These are phyloP conservation scores for Ophiostoma quercus DNA, from an alignment of 2,329 filamentous ascomycete genomes.

Conservation along the genomic window DNA sequence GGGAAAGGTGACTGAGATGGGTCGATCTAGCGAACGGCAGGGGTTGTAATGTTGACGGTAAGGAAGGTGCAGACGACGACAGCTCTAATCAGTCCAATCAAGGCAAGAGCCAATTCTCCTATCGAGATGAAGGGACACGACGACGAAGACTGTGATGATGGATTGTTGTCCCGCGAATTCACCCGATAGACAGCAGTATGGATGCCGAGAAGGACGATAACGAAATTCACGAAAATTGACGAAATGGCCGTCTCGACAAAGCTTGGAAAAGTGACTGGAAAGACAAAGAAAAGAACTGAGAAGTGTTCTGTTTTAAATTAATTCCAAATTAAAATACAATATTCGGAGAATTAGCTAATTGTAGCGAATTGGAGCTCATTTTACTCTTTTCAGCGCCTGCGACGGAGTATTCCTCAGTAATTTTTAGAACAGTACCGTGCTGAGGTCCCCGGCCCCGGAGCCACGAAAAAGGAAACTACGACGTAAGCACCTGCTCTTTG, in stretches of 20 bases:
- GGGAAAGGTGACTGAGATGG: not conserved
- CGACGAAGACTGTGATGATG: not conserved
- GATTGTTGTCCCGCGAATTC: not conserved
- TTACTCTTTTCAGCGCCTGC: not conserved
- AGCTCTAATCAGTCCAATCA: not conserved
- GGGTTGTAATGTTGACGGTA: not conserved
- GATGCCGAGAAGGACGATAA: not conserved
- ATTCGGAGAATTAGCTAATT: not conserved
- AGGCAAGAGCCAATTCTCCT: not conserved
- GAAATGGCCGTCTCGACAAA: not conserved
- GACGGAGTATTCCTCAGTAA: not conserved
- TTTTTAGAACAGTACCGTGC: not conserved
- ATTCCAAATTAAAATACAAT: not conserved
- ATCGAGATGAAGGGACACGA: not conserved
- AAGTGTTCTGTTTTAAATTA: not conserved
- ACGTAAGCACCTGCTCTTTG: conserved; percentile 2
- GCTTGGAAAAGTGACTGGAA: not conserved
- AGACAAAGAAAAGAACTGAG: not conserved
- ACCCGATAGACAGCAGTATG: not conserved
- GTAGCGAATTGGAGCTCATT: not conserved
- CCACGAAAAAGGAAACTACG: conserved; percentile 8
- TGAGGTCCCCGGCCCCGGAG: not conserved
- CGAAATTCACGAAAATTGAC: not conserved
- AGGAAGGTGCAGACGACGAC: not conserved
- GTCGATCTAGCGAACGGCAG: not conserved